Base-by-base conservation (phyloP, 2,329 filamentous ascomycete genomes). In the Coleophoma crateriformis region DNA sequence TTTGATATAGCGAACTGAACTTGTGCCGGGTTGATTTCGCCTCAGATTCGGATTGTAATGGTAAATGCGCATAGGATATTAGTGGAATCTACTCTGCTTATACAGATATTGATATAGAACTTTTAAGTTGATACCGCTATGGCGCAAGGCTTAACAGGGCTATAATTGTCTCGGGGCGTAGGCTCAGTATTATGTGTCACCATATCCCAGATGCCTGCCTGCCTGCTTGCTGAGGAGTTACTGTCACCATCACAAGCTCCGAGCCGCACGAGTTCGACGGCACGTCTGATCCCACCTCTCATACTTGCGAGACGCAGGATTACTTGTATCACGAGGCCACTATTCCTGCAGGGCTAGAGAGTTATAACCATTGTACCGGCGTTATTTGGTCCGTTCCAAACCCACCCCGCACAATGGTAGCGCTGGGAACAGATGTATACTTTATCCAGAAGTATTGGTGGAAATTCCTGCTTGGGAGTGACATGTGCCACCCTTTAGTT, bases 401-500 rank as follows among this genome's bases (percentile, higher is more conserved):
- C n/a, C 3, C 15, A 11, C 48, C 37, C 43, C 27, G 45, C 45
- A 40, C 40, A 19, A 46, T 46, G 15, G 48, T 40, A 40, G 4
- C 33, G 40, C 40, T 41, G 5, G 5, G 17, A 19, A 43, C 40
- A 41, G 40, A 37, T 35, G 38, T 50, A 48, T 52, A 48, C 50
- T 50, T 22, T 44, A 44, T 48, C 45, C 8, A 27, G 19, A 48
- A 50, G 48, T 51, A 55, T 54, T 55, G 53, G 53, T 52, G 51
- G 49, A 54, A 53, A 48, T 51, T 47, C 27, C 19, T n/a, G 33
- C 27, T 34, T 14, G 40, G 48, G 15, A 49, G 46, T 40, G 19
- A 41, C 27, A 46, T 10, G 27, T 27, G 8, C 27, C 8, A 7
- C 27, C 6, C 8, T 27, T 7, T 7, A 27, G 2, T 10, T 27